Conservation (phyloP, 2,329 filamentous ascomycete genomes). For the Neofusicoccum sp. region DNA sequence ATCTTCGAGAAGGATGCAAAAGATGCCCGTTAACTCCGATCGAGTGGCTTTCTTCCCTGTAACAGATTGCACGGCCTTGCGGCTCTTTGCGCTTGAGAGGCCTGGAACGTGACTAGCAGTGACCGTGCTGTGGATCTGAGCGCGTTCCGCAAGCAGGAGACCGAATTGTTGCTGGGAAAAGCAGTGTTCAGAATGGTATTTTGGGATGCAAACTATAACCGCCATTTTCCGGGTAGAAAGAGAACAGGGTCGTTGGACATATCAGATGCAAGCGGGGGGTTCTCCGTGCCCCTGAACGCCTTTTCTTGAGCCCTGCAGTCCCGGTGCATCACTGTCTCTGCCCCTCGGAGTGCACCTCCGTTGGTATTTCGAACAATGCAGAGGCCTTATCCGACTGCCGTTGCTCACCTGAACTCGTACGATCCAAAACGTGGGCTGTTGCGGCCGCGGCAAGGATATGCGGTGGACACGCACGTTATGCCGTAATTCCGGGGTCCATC, state of each 20-base stretch:
- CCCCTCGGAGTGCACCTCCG: background rate
- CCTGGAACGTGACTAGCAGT: background rate
- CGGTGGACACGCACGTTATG: background rate
- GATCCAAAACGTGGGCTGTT: background rate
- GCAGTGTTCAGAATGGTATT: too few species aligned
- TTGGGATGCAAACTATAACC: too few species aligned
- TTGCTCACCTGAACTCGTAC: conserved; percentile 6
- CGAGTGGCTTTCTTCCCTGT: background rate
- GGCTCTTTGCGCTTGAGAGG: conserved; percentile 4
- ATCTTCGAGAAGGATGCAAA: background rate
- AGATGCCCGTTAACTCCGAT: background rate
- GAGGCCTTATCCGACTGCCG: background rate
- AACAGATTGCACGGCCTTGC: background rate
- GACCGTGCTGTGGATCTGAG: background rate
- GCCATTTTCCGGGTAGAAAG: too few species aligned
- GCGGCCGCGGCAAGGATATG: background rate
- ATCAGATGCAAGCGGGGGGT: too few species aligned
- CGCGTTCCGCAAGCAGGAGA: background rate
- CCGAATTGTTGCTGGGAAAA: too few species aligned
- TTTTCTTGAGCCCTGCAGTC: background rate
- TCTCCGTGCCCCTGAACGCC: background rate
- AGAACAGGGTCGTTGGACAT: too few species aligned
- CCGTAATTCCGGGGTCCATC: conserved; percentile 1
- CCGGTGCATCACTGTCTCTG: background rate
- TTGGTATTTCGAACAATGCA: background rate